These are phyloP conservation scores for Eucalyptus tenuipes DNA, from an alignment of 345 rosid species.

Conservation along the genomic window DNA sequence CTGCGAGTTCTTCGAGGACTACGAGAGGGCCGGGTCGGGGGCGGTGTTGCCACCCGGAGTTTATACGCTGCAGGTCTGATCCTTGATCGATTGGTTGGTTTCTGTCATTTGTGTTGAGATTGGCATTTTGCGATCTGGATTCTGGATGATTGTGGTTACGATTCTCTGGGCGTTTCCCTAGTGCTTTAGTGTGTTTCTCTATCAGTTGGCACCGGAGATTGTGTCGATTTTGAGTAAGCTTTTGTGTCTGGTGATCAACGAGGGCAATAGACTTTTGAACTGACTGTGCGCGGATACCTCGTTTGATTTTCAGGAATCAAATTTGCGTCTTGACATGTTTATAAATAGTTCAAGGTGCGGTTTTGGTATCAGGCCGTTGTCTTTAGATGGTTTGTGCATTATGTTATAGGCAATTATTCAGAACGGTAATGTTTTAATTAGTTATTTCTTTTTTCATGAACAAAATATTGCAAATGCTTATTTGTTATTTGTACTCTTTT, in stretches of 20 bases:
- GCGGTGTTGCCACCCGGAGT: constrained; percentile 92
- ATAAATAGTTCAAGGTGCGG: not conserved
- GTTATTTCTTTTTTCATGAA: not conserved
- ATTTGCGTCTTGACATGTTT: not conserved
- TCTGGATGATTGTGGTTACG: not conserved
- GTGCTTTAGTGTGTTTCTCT: not conserved
- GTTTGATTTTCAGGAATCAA: not conserved
- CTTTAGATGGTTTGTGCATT: not conserved
- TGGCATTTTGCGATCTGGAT: not conserved
- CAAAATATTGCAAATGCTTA: not conserved
- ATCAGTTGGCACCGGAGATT: not conserved
- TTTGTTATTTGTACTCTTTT: not conserved
- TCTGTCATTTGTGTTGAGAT: not conserved
- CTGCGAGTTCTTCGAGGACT: constrained; percentile 76
- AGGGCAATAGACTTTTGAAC: not conserved
- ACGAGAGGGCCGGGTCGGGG: constrained; percentile 69
- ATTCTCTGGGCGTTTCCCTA: not conserved
- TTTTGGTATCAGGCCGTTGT: not conserved
- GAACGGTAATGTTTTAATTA: not conserved
- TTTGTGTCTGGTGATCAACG: not conserved
- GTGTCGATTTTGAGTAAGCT: not conserved
- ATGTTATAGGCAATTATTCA: not conserved
- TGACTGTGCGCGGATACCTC: not conserved
- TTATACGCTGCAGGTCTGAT: constrained; percentile 72
- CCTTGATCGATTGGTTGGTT: not conserved